A percentile compares a stretch with the other conserved stretches of the same genome.
These are phyloP conservation scores for Candida pseudocylindracea DNA, from an alignment of 1,139 yeast genomes.

Conservation along the genomic window DNA sequence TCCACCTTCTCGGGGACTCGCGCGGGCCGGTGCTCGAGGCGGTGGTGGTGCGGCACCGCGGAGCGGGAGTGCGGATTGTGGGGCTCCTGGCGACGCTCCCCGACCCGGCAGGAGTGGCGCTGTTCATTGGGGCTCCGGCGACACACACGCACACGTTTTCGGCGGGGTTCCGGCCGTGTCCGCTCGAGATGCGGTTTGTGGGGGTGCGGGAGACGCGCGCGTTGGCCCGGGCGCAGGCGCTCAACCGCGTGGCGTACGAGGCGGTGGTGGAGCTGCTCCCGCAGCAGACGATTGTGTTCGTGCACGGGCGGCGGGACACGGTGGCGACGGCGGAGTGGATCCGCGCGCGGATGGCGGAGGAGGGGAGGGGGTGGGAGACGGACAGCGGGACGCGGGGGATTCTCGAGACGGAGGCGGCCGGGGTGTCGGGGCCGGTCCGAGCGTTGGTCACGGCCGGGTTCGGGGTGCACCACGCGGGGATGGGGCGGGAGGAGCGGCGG, in stretches of 20 bases:
- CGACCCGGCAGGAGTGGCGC: slow-evolving; percentile 73
- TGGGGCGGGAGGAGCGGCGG: slow-evolving; percentile 49
- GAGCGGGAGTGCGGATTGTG: slow-evolving; percentile 32
- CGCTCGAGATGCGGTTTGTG: slow-evolving; percentile 68
- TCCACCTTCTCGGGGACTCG: slow-evolving; percentile 80
- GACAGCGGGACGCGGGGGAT: slow-evolving; percentile 17
- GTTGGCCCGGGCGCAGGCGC: slow-evolving; percentile 53
- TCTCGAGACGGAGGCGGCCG: slow-evolving; percentile 37
- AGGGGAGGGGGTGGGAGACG: slow-evolving; percentile 9
- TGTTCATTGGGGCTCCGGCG: slow-evolving; percentile 46
- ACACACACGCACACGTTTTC: slow-evolving; percentile 61
- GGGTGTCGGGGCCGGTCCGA: slow-evolving; percentile 29
- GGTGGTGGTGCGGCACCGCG: slow-evolving; percentile 45
- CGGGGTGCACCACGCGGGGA: slow-evolving; percentile 93
- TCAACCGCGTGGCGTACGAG: slow-evolving; percentile 84
- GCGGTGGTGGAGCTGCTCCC: slow-evolving; percentile 37
- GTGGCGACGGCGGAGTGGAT: slow-evolving; percentile 63
- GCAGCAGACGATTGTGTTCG: slow-evolving; percentile 73
- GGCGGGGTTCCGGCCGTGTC: slow-evolving; percentile 75
- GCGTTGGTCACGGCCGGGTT: slow-evolving; percentile 50
- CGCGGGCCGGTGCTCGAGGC: slow-evolving; percentile 91
- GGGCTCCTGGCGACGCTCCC: slow-evolving; percentile 94
- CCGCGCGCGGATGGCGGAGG: slow-evolving; percentile 32
- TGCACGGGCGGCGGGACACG: slow-evolving; percentile 88
- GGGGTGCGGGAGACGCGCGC: slow-evolving; percentile 80